These are phyloP conservation scores for Epichloe amarillans DNA, from an alignment of 2,329 filamentous ascomycete species.

Conservation along the genomic window DNA sequence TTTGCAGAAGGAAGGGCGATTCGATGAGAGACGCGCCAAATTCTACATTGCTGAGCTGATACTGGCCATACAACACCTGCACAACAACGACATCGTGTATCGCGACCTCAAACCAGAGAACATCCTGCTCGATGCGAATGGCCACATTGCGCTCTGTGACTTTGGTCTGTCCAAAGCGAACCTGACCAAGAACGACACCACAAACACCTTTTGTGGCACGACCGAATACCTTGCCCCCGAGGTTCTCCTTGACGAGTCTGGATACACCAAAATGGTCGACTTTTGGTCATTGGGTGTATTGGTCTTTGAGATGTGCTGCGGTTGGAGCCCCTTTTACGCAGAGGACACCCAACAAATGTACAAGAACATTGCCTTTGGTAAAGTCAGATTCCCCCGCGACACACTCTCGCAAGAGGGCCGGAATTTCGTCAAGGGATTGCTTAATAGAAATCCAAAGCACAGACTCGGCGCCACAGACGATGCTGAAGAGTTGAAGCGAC, in stretches of 20 bases:
- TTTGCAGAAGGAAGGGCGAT: constrained; percentile 89
- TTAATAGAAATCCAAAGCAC: constrained; percentile 95
- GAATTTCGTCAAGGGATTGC: constrained; percentile 93
- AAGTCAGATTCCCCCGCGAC: constrained; percentile 85
- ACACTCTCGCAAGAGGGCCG: constrained; percentile 87
- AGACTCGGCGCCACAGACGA: constrained; percentile 82
- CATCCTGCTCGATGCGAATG: constrained; percentile 90
- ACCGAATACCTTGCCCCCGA: constrained; percentile 96
- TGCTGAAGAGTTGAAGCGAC: constrained; percentile 84
- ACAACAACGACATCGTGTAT: constrained; percentile 96
- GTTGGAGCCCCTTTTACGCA: constrained; percentile 97
- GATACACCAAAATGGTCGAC: constrained; percentile 99
- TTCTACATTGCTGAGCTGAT: constrained; percentile 99
- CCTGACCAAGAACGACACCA: constrained; percentile 90
- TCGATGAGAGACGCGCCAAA: constrained; percentile 87
- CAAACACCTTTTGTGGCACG: constrained; percentile 96
- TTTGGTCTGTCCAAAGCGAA: constrained; percentile 98
- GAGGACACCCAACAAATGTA: constrained; percentile 99
- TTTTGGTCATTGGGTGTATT: constrained; percentile 97
- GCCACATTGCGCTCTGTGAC: constrained; percentile 93
- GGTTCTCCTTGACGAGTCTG: constrained; percentile 86
- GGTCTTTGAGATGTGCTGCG: constrained; percentile 99
- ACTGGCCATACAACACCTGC: constrained; percentile 83
- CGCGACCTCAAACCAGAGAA: constrained; percentile 96
- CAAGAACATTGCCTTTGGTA: constrained; percentile 99